phyloP scores from a whole-genome alignment of 2,329 filamentous ascomycete species.

The Xylaria arbuscula region DNA sequence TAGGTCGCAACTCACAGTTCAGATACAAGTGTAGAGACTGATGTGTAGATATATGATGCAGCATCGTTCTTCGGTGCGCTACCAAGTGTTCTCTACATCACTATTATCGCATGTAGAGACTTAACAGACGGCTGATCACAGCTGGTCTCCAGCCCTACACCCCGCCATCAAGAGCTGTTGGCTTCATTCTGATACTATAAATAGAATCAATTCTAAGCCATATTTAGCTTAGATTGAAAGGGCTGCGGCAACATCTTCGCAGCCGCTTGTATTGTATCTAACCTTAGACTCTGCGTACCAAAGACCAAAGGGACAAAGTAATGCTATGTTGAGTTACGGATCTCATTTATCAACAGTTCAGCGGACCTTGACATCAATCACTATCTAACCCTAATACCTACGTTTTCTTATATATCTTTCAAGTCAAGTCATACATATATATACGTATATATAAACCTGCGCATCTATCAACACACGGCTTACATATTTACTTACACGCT shows the following conservation, averaged over 20 bases:
- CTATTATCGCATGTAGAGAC: not conserved
- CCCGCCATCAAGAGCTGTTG: not conserved
- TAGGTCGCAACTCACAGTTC: constrained; percentile 25
- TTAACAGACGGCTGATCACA: not conserved
- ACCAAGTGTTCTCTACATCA: not conserved
- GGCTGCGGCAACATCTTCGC: too few relatives aligned
- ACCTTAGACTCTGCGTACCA: too few relatives aligned
- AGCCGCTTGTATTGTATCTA: too few relatives aligned
- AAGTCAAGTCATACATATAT: not conserved
- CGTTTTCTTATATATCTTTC: not conserved
- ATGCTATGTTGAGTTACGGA: not conserved
- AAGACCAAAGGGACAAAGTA: too few relatives aligned
- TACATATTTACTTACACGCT: not conserved
- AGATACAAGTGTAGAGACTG: not conserved
- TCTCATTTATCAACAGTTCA: not conserved
- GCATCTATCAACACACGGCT: too few relatives aligned
- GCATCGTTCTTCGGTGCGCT: not conserved
- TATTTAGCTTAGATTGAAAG: too few relatives aligned
- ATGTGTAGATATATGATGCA: not conserved
- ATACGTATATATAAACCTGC: not conserved
- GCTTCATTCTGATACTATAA: not conserved
- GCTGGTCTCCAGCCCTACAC: not conserved
- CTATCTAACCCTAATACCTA: not conserved
- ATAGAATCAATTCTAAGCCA: not conserved
- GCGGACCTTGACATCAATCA: not conserved